Evolutionary conservation across 106 monocot species (phyloP), one percentile per base, ranked within the genome.

Genomic region (Dioscorea alata): DNA sequence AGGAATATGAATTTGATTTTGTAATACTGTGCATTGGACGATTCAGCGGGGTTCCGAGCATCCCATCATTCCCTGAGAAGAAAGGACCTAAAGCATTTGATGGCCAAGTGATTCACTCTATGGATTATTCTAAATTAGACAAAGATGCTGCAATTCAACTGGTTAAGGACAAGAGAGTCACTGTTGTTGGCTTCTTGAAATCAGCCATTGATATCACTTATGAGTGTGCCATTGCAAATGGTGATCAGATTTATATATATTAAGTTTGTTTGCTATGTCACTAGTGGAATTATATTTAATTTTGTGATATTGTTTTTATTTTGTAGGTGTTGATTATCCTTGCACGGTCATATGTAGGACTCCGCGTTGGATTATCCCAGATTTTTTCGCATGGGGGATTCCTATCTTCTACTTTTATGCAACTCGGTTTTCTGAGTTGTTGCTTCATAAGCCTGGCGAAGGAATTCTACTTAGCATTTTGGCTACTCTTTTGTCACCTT

Each of bases 371-470:
- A 66, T 73, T 0, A 12, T 88, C 48, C 57, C 74, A 7, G 70
- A 77, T 10, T 81, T 31, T 33, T 23, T 15, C 24, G 75, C 73
- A 1, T 85, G 83, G 85, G 82, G 76, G 2, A 32, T 92, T n/a
- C 77, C 82, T 20, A 0, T 85, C 12, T 68, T 2, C 4, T 83
- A 65, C 51, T 63, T 88, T 33, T 88, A 81, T 59, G 18, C 77
- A 2, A 88, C 60, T 69, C 82, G 88, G 1, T 88, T 88, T 72
- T 80, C 85, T 1, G 88, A 92, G 50, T 74, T 92, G 10, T 67
- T 85, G 4, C 12, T 88, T 48, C 85, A 88, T 50, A 92, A 92
- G 60, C 87, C 82, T 32, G 87, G 79, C 5, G 84, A 85, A 82
- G 85, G 91, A 60, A 10, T 78, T 51, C 22, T 85, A 12, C 71